These are phyloP conservation scores for Neopestalotiopsis clavispora DNA, from an alignment of 2,329 filamentous ascomycete genomes.

Conservation along the genomic window DNA sequence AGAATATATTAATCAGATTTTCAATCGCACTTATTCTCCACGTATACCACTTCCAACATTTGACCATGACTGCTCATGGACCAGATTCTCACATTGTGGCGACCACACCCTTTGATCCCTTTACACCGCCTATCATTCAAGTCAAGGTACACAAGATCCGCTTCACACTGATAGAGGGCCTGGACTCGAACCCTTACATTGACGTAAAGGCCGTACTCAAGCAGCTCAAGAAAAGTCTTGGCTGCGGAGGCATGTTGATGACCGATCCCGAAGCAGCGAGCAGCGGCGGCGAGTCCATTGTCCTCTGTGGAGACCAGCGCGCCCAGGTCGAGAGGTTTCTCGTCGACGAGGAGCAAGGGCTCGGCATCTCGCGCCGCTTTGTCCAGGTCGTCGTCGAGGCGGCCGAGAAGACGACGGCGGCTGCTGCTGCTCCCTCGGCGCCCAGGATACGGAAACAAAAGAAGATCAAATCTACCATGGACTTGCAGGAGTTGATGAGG, in stretches of 20 bases:
- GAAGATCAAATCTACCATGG: not conserved
- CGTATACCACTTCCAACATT: not conserved
- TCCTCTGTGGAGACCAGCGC: constrained; percentile 1
- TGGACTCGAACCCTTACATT: not conserved
- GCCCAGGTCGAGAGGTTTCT: not conserved
- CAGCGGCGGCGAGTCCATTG: not conserved
- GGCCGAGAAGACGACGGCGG: not conserved
- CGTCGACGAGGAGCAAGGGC: not conserved
- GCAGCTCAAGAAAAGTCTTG: not conserved
- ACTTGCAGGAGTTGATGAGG: not conserved
- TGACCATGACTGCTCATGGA: not conserved
- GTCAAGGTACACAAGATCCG: not conserved
- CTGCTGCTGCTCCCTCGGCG: not conserved
- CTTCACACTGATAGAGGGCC: not conserved
- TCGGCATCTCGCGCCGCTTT: not conserved
- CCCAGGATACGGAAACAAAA: not conserved
- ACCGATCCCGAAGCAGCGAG: not conserved
- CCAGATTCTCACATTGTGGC: not conserved
- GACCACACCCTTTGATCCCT: not conserved
- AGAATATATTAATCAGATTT: not conserved
- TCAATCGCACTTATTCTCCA: not conserved
- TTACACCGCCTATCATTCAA: not conserved
- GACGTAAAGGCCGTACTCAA: not conserved
- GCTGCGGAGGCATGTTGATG: constrained; percentile 2
- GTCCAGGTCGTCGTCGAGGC: not conserved